Base-by-base conservation (phyloP, 1,284 basidiomycete species). In the Ceratobasidium sp. region DNA sequence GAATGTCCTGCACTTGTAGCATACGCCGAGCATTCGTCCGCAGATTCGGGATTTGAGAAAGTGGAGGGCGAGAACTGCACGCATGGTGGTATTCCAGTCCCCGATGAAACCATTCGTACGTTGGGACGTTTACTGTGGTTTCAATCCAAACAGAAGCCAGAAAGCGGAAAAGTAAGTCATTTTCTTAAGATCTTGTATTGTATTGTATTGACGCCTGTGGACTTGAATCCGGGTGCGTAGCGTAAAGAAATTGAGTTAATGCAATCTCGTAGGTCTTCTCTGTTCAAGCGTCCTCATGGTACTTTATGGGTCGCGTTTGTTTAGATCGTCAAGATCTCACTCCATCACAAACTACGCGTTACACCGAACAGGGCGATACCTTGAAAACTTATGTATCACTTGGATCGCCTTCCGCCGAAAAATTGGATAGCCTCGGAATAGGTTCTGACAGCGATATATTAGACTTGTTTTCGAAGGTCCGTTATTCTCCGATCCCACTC, bases 61-160 rank as follows among this genome's bases (percentile, higher is more conserved):
- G 19, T 75, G 79, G 78, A 79, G 75, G 66, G 56, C 73, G 17
- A 17, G 7, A 56, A 36, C 60, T 59, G 76, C 59, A 29, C 77
- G n/a, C 66, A 71, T 5, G 76, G 76, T 33, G 77, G 53, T 48
- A 27, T 86, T 5, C 80, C 85, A 5, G 80, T 91, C 41, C 93
- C 93, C 3, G 89, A 86, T 47, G 93, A 94, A 77, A 91, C 91
- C 0, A 86, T 95, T 17, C 84, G 96, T 67, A 92, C 89, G 76
- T 82, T 96, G n/a, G 93, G 88, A 0, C 87, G 94, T 41, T 85
- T 95, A 24, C 80, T 94, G 51, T 95, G 92, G 92, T 83, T 79
- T 47, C 87, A 86, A 72, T 87, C 87, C 79, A 88, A 87, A 71
- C 84, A 87, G 71, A 89, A 90, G 4, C 79, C 81, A 6, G 83